Conservation (phyloP, 306 rosid species). For the Cicer bijugum region DNA sequence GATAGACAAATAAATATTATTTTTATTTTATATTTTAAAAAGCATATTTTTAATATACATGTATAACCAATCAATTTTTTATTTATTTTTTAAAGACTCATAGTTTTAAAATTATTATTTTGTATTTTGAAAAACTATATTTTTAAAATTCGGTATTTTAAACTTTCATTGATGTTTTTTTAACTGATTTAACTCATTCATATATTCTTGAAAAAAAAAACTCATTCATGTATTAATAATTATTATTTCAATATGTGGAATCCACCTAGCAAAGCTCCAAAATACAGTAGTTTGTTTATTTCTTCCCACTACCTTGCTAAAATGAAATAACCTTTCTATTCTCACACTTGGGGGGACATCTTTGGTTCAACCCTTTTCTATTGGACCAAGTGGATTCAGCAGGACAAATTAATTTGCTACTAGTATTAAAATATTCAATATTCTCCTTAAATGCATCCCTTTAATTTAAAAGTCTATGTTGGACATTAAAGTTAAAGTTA, state of each 20-base stretch:
- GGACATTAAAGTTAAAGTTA: background rate
- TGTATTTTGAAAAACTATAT: too few relatives aligned
- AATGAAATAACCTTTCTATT: conserved; percentile 15
- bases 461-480: conserved; percentile 14
- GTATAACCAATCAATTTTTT: too few relatives aligned
- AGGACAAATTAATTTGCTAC: conserved; percentile 10
- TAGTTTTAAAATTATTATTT: too few relatives aligned
- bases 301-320: conserved; percentile 13
- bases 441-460: conserved; percentile 30
- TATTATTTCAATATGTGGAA: background rate
- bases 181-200: too few relatives aligned
- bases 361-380: conserved; percentile 8
- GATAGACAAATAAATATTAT: too few relatives aligned
- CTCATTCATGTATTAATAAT: too few relatives aligned
- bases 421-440: background rate
- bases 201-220: too few relatives aligned
- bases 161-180: too few relatives aligned
- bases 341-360: conserved; percentile 42
- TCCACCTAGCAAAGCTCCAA: conserved; percentile 45
- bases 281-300: conserved; percentile 8
- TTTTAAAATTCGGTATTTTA: too few relatives aligned
- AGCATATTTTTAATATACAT: too few relatives aligned
- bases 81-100: too few relatives aligned
- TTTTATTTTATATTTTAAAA: too few relatives aligned
- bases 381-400: conserved; percentile 37